These are phyloP conservation scores for Lipomyces mesembrius DNA, from an alignment of 805 yeast genomes.

Conservation along the genomic window DNA sequence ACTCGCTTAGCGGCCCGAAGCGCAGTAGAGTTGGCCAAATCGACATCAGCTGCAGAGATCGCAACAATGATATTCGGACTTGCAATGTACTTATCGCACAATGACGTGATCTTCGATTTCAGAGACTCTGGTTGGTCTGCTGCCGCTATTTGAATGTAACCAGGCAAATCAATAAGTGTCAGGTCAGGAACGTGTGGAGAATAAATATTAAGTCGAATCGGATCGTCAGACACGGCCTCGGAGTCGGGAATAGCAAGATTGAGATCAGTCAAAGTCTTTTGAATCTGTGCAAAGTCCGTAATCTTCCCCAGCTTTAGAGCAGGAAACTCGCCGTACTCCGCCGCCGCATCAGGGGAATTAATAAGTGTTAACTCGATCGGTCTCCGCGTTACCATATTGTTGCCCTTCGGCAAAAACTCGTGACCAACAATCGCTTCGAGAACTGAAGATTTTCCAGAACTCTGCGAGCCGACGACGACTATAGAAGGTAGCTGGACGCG, in stretches of 20 bases:
- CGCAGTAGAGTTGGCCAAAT: slow-evolving; percentile 94
- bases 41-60: slow-evolving; percentile 97
- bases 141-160: slow-evolving; percentile 95
- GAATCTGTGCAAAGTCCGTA: slow-evolving; percentile 88
- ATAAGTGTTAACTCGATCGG: slow-evolving; percentile 94
- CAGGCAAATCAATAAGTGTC: slow-evolving; percentile 93
- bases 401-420: slow-evolving; percentile 94
- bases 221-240: slow-evolving; percentile 89
- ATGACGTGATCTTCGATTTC: slow-evolving; percentile 73
- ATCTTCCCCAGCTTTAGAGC: slow-evolving; percentile 79
- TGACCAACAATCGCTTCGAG: slow-evolving; percentile 97
- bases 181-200: slow-evolving; percentile 92
- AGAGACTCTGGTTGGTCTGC: slow-evolving; percentile 91
- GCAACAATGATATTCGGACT: slow-evolving; percentile 95
- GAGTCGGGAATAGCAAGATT: slow-evolving; percentile 88
- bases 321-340: slow-evolving; percentile 92
- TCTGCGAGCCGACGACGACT: slow-evolving; percentile 96
- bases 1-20: slow-evolving; percentile 84
- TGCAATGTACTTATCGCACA: slow-evolving; percentile 84
- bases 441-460: slow-evolving; percentile 96
- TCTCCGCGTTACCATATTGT: slow-evolving; percentile 96
- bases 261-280: slow-evolving; percentile 80
- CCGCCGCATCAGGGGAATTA: slow-evolving; percentile 78
- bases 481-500: slow-evolving; percentile 82
- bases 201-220: slow-evolving; percentile 87